phyloP scores from a whole-genome alignment of 495 filamentous ascomycete species.

The Trypethelium eluteriae region DNA sequence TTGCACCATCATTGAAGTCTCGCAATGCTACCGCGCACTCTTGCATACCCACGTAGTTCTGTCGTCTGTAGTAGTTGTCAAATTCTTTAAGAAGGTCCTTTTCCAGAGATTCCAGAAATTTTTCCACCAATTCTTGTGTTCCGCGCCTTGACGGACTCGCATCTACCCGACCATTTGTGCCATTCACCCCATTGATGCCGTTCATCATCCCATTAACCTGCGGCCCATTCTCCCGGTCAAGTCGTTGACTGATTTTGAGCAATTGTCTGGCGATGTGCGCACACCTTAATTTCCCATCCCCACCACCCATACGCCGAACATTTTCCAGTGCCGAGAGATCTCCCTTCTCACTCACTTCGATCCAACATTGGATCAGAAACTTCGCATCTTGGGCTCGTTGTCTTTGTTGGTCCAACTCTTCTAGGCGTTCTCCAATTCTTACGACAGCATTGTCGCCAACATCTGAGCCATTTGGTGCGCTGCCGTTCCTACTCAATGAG shows the following conservation, averaged over 20 bases:
- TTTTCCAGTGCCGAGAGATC: conserved; percentile 74
- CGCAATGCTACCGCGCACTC: conserved; percentile 81
- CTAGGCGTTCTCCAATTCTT: conserved; percentile 87
- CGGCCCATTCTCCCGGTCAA: conserved; percentile 67
- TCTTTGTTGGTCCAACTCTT: conserved; percentile 88
- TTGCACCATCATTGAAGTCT: conserved; percentile 92
- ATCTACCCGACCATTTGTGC: conserved; percentile 50
- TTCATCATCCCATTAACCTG: conserved; percentile 42
- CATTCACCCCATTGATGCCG: conserved; percentile 36
- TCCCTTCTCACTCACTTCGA: conserved; percentile 79
- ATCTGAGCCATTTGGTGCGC: conserved; percentile 33
- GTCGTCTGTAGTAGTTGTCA: conserved; percentile 86
- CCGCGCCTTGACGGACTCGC: conserved; percentile 41
- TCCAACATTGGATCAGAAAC: conserved; percentile 93
- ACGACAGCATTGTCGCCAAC: conserved; percentile 75
- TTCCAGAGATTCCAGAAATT: conserved; percentile 91
- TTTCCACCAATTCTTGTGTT: conserved; percentile 86
- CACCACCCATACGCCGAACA: conserved; percentile 65
- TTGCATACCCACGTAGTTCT: conserved; percentile 89
- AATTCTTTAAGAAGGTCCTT: conserved; percentile 94
- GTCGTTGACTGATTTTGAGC: conserved; percentile 74
- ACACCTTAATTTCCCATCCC: conserved; percentile 79
- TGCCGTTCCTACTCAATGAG: conserved; percentile 50
- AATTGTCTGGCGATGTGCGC: conserved; percentile 85
- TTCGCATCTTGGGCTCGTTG: conserved; percentile 84